Evolutionary conservation across 2,329 filamentous ascomycete species (phyloP), one percentile per base, ranked within the genome.

Genomic region (Septoria linicola): DNA sequence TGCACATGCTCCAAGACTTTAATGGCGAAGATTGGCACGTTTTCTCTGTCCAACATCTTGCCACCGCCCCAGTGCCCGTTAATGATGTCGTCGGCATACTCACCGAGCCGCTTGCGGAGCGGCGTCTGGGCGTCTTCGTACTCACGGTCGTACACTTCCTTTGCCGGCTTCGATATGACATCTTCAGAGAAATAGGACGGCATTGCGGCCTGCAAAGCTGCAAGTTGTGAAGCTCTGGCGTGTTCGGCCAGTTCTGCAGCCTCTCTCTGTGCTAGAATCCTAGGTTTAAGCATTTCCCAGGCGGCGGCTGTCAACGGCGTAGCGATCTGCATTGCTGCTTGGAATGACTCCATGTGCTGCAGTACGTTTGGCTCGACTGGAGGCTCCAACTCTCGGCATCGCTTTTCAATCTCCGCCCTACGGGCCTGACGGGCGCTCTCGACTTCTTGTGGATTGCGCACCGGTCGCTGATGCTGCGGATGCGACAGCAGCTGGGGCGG

Each of bases 51-150:
- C 14, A 91, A 74, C 51, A 78, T 80, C 31, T 76, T 74, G 36
- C 85, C 86, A 41, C 79, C 76, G 21, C 76, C 74, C 87, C 87
- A 92, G 32, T 73, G 74, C 51, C 82, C 75, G 20, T 75, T 74
- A 59, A 90, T 87, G 53, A 84, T 79, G 40, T 89, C 82, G 57
- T 89, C 84, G 7, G 87, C 87, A 68, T 84, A 84, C 36, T 74
- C 71, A 56, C 79, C 79, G 53, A 92, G 80, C 44, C 77, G 80
- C 45, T 81, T 78, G 40, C 85, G 81, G 20, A 89, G 71, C 1
- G 85, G 83, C 20, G 79, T 78, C 66, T 91, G 87, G 4, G 79
- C 70, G 49, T 85, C 81, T 61, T 90, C 84, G 82, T 86, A 90
- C 59, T 85, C 80, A 53, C 80, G 76, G 57, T 88, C 85, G 32